Percentiles rank a stretch among this genome's conserved stretches.
Conservation (phyloP, 768 basidiomycete genomes). For the Cystobasidium onofrii region DNA sequence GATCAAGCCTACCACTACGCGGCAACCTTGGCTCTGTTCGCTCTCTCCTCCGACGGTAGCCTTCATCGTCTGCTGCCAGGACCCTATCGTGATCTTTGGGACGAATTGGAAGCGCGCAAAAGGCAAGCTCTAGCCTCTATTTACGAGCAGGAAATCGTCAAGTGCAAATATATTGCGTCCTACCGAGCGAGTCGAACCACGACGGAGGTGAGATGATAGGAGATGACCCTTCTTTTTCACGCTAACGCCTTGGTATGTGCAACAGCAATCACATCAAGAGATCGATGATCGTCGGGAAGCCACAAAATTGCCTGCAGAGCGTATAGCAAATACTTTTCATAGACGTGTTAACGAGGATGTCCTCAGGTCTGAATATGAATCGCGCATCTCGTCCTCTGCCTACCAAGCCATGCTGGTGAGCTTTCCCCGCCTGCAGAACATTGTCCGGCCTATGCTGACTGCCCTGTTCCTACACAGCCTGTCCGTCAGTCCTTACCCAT, state of each 20-base stretch:
- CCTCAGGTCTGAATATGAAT: background rate
- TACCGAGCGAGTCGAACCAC: slow-evolving; percentile 20
- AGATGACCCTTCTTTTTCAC: background rate
- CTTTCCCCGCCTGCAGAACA: slow-evolving; percentile 34
- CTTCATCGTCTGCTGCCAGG: slow-evolving; percentile 60
- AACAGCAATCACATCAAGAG: background rate
- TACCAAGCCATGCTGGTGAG: slow-evolving; percentile 87
- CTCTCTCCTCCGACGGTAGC: slow-evolving; percentile 54
- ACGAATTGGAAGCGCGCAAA: slow-evolving; percentile 65
- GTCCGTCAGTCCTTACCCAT: slow-evolving; percentile 78
- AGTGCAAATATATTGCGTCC: slow-evolving; percentile 58
- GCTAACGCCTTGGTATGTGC: background rate
- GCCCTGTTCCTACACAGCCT: slow-evolving; percentile 47
- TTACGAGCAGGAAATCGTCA: slow-evolving; percentile 66
- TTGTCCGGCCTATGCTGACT: too few relatives aligned
- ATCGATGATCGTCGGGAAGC: background rate
- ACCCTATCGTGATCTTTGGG: slow-evolving; percentile 81
- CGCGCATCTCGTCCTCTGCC: slow-evolving; percentile 55
- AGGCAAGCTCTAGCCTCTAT: slow-evolving; percentile 56
- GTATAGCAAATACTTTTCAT: slow-evolving; percentile 53
- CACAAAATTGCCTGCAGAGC: background rate
- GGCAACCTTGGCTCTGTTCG: slow-evolving; percentile 73
- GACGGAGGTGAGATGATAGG: slow-evolving; percentile 4
- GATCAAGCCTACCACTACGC: slow-evolving; percentile 83
- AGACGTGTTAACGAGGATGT: slow-evolving; percentile 52